These are phyloP conservation scores for Candida ovalis DNA, from an alignment of 805 yeast genomes.

Conservation along the genomic window DNA sequence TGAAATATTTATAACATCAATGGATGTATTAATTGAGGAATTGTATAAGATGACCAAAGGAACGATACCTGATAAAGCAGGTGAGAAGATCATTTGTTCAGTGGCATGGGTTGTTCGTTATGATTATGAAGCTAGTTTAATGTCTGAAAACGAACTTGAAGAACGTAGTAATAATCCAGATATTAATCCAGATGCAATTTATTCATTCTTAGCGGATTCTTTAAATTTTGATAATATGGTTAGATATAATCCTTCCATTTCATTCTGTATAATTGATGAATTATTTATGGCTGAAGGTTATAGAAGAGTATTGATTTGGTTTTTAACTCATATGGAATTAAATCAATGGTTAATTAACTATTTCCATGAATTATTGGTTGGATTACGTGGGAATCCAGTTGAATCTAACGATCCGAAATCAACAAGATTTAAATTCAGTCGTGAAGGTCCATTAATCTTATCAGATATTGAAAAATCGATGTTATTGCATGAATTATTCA, in stretches of 20 bases:
- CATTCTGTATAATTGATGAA: constrained; percentile 61
- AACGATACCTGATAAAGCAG: constrained; percentile 25
- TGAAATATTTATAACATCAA: constrained; percentile 23
- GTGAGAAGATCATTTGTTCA: constrained; percentile 42
- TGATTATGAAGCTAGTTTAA: constrained; percentile 22
- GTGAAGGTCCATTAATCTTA: constrained; percentile 51
- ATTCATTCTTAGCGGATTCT: constrained; percentile 41
- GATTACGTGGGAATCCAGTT: constrained; percentile 44
- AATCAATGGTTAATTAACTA: constrained; percentile 57
- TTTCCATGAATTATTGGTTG: constrained; percentile 56
- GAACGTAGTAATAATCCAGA: constrained; percentile 22
- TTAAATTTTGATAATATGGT: constrained; percentile 47
- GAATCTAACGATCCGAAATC: constrained; percentile 7
- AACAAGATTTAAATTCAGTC: constrained; percentile 40
- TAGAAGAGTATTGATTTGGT: constrained; percentile 64
- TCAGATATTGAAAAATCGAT: constrained; percentile 60
- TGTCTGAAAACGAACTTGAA: constrained; percentile 19
- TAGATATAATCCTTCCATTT: constrained; percentile 46
- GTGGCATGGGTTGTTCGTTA: constrained; percentile 49
- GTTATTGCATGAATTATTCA: constrained; percentile 67
- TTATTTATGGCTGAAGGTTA: constrained; percentile 65
- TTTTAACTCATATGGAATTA: constrained; percentile 57
- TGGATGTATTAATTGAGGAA: constrained; percentile 22
- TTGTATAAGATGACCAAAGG: constrained; percentile 26
- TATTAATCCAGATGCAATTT: constrained; percentile 49